These are phyloP conservation scores for Coleophoma crateriformis DNA, from an alignment of 2,329 filamentous ascomycete genomes.

Conservation along the genomic window DNA sequence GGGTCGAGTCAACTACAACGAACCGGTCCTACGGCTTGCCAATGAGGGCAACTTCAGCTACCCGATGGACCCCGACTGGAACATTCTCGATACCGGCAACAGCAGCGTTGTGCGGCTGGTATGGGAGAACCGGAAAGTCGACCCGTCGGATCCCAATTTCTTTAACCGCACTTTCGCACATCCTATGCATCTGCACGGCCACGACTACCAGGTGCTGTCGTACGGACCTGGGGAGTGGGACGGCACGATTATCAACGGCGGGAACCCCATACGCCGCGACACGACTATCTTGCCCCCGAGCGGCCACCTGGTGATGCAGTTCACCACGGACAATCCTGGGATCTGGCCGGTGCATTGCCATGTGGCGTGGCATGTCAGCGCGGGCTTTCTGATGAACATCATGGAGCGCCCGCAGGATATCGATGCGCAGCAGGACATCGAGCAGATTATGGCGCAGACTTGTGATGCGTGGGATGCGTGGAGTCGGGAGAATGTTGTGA, in stretches of 20 bases:
- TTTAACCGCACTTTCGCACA: constrained; percentile 27
- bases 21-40: constrained; percentile 31
- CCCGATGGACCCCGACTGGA: constrained; percentile 39
- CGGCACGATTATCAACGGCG: constrained; percentile 29
- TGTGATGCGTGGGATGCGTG: constrained; percentile 46
- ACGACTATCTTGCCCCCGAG: constrained; percentile 38
- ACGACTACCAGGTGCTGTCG: constrained; percentile 64
- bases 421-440: constrained; percentile 33
- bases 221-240: constrained; percentile 34
- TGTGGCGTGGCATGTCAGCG: constrained; percentile 27
- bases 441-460: constrained; percentile 42
- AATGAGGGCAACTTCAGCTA: constrained; percentile 43
- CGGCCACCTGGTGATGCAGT: constrained; percentile 39
- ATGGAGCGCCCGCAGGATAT: constrained; percentile 34
- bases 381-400: constrained; percentile 22
- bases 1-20: constrained; percentile 18
- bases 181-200: constrained; percentile 65
- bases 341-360: constrained; percentile 44
- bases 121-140: too few relatives aligned
- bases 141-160: too few relatives aligned
- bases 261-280: constrained; percentile 46
- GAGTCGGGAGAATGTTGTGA: constrained; percentile 38
- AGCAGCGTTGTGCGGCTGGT: constrained; percentile 43
- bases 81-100: constrained; percentile 44
- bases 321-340: constrained; percentile 42